Conservation (phyloP, 2,329 filamentous ascomycete genomes). For the Colletotrichum costaricense region DNA sequence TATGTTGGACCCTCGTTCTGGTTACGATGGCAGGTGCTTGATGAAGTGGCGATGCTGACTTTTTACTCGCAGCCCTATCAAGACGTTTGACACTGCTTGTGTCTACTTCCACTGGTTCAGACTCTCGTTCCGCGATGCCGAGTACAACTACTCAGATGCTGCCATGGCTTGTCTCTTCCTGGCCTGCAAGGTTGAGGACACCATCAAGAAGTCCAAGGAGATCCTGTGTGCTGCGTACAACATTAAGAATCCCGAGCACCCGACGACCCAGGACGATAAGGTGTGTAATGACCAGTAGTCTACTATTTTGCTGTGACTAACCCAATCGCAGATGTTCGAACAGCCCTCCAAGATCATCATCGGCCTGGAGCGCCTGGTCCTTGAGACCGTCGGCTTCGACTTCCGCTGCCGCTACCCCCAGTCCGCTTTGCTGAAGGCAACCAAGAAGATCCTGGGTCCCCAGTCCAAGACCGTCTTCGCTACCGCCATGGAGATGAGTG, state of each 20-base stretch:
- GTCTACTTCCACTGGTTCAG: slow-evolving; percentile 96
- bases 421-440: slow-evolving; percentile 84
- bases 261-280: slow-evolving; percentile 82
- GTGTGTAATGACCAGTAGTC: slow-evolving; percentile 56
- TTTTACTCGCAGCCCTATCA: slow-evolving; percentile 73
- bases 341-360: slow-evolving; percentile 83
- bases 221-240: slow-evolving; percentile 93
- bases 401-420: slow-evolving; percentile 92
- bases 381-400: slow-evolving; percentile 94
- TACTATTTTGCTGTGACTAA: neutral
- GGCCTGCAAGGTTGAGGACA: slow-evolving; percentile 98
- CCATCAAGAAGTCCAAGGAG: slow-evolving; percentile 94
- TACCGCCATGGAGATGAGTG: slow-evolving; percentile 82
- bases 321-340: slow-evolving; percentile 77
- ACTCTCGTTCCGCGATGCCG: slow-evolving; percentile 83
- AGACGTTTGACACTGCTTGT: slow-evolving; percentile 91
- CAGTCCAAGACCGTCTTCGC: slow-evolving; percentile 68
- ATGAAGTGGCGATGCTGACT: slow-evolving; percentile 21
- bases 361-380: slow-evolving; percentile 89
- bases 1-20: slow-evolving; percentile 55
- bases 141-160: slow-evolving; percentile 89
- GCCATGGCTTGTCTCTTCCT: slow-evolving; percentile 90
- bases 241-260: slow-evolving; percentile 77
- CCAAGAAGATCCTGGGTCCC: slow-evolving; percentile 64
- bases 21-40: neutral